Evolutionary conservation across 2,329 filamentous ascomycete species (phyloP).

Genomic region (Cladosporium sp.): DNA sequence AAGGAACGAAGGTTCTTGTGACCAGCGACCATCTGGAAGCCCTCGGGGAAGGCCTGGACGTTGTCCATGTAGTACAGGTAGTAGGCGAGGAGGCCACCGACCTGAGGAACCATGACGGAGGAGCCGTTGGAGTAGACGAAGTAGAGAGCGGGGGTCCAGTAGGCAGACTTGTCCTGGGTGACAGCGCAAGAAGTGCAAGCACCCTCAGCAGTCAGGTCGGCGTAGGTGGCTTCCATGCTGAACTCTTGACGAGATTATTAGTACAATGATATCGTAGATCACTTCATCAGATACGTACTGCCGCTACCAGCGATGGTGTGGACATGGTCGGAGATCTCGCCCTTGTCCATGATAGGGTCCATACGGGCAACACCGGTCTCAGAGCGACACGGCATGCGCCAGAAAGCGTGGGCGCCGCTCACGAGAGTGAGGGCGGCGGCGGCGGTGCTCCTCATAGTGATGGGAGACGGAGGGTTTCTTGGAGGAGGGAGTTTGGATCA

Average conservation of each 20-base stretch:
- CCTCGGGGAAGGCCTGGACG: conserved; percentile 68
- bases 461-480: not conserved
- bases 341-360: conserved; percentile 69
- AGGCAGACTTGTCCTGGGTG: conserved; percentile 77
- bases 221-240: conserved; percentile 51
- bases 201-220: conserved; percentile 54
- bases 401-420: conserved; percentile 59
- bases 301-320: conserved; percentile 73
- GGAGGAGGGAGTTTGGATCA: not conserved
- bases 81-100: conserved; percentile 86
- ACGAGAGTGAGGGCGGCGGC: conserved; percentile 23
- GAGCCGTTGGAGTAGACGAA: conserved; percentile 67
- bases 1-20: conserved; percentile 65
- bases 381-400: conserved; percentile 81
- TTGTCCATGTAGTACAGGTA: conserved; percentile 70
- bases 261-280: not conserved
- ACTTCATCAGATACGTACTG: conserved; percentile 52
- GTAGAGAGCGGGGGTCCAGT: conserved; percentile 76
- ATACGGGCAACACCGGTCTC: conserved; percentile 66
- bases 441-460: conserved; percentile 10
- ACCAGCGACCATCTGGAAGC: conserved; percentile 80
- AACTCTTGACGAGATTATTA: conserved; percentile 53
- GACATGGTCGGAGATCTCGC: conserved; percentile 58
- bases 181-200: conserved; percentile 79
- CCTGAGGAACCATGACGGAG: conserved; percentile 65